Percentiles rank a stretch among this genome's conserved stretches.
phyloP scores from a whole-genome alignment of 2,329 filamentous ascomycete genomes.

The Sporothrix dimorphospora region DNA sequence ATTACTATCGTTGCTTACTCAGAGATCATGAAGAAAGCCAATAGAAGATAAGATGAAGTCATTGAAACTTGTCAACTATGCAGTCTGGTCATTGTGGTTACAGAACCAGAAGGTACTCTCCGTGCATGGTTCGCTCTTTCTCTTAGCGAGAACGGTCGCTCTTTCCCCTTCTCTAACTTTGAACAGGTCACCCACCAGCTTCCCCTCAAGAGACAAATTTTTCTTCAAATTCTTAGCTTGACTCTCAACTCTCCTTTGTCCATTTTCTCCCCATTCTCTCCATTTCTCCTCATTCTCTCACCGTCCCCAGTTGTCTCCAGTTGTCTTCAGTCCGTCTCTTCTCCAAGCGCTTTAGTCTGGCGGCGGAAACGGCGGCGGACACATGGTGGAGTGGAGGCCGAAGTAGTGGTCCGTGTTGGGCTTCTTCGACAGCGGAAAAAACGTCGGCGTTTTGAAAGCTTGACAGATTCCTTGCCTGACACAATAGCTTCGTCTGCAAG shows the following conservation, averaged over 20 bases:
- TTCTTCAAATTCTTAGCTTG: background rate
- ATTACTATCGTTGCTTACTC: no score
- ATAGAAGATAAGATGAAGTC: no score
- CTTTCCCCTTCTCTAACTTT: background rate
- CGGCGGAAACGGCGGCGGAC: slow-evolving; percentile 3
- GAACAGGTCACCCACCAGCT: background rate
- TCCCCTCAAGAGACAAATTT: background rate
- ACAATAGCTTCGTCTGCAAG: background rate
- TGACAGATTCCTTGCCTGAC: background rate
- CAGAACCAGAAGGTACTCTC: slow-evolving; percentile 1
- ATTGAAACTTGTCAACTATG: no score
- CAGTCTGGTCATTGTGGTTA: background rate
- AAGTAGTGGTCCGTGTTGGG: background rate
- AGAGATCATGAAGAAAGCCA: no score
- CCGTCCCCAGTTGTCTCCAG: background rate
- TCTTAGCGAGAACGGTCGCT: background rate
- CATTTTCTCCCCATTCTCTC: background rate
- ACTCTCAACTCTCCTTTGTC: background rate
- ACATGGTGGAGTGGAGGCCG: background rate
- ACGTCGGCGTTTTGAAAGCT: slow-evolving; percentile 2
- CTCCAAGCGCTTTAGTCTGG: background rate
- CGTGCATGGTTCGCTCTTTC: background rate
- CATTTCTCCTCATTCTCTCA: background rate
- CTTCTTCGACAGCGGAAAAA: background rate
- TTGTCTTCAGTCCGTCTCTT: background rate